phyloP scores from a whole-genome alignment of 805 yeast species.

The Hanseniaspora guilliermondii region DNA sequence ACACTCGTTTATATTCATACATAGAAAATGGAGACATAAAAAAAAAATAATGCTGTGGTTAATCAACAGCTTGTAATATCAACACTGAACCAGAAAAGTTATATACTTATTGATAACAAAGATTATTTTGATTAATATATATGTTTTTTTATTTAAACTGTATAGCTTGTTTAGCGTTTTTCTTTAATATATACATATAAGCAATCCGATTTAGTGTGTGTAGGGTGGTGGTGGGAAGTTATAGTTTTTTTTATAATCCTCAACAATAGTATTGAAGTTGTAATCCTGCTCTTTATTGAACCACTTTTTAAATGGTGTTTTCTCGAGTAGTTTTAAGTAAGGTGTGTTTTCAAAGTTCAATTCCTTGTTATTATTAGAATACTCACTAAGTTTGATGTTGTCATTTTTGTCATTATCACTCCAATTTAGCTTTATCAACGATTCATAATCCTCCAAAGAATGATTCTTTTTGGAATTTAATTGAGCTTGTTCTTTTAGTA shows the following conservation, averaged over 20 bases:
- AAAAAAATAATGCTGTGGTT: too few species aligned
- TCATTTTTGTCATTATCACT: background rate
- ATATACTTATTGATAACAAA: too few species aligned
- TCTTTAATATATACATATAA: background rate
- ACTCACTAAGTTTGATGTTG: background rate
- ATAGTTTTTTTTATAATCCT: background rate
- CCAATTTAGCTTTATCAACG: slow-evolving; percentile 6
- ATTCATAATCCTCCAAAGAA: background rate
- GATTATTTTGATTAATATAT: background rate
- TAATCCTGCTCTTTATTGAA: background rate
- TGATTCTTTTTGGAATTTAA: background rate
- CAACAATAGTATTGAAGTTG: background rate
- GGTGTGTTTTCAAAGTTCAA: background rate
- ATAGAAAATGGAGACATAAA: too few species aligned
- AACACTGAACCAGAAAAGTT: too few species aligned
- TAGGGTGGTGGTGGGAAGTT: slow-evolving; percentile 12
- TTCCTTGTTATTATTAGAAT: background rate
- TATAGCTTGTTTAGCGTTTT: background rate
- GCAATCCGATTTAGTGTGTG: background rate
- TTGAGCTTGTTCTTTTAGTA: background rate
- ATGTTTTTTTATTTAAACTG: background rate
- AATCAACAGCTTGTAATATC: too few species aligned
- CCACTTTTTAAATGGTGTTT: slow-evolving; percentile 10
- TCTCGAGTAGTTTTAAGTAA: background rate
- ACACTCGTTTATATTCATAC: too few species aligned